A percentile compares a stretch with the other conserved stretches of the same genome.
phyloP scores from a whole-genome alignment of 257 asterid genomes.

The Salvia hispanica region DNA sequence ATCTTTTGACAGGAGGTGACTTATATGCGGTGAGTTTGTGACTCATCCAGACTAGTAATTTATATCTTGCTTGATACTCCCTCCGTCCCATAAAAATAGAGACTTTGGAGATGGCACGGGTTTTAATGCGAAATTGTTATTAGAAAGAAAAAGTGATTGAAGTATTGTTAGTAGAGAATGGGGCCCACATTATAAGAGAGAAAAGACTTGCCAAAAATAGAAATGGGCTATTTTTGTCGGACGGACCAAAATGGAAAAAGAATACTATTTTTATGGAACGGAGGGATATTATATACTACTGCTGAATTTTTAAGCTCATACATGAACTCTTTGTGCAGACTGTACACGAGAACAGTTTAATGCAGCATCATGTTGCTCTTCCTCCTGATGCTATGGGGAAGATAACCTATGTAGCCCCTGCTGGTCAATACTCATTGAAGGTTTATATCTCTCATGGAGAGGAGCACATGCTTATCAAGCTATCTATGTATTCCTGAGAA shows the following conservation, averaged over 20 bases:
- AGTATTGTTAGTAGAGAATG: too few species aligned
- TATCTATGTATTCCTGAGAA: conserved; percentile 1
- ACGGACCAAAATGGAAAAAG: too few species aligned
- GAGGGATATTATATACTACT: conserved; percentile 11
- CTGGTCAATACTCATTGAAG: conserved; percentile 93
- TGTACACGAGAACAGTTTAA: conserved; percentile 84
- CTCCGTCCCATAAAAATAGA: too few species aligned
- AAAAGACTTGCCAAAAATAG: too few species aligned
- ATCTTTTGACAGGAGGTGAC: conserved; percentile 90
- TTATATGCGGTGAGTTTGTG: conserved; percentile 82
- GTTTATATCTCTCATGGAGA: conserved; percentile 44
- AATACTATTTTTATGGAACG: too few species aligned
- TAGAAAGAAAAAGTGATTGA: too few species aligned
- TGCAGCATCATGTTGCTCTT: conserved; percentile 87
- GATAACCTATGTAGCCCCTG: conserved; percentile 85
- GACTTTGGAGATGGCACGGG: too few species aligned
- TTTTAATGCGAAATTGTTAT: too few species aligned
- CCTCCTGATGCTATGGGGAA: conserved; percentile 99
- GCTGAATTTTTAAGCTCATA: conserved; percentile 10
- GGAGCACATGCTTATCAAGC: conserved; percentile 18
- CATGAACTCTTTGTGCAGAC: conserved; percentile 51
- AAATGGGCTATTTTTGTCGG: too few species aligned
- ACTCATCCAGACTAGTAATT: conserved; percentile 21
- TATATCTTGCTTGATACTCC: neutral
- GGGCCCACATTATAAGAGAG: too few species aligned